These are phyloP conservation scores for Clonostachys rosea DNA, from an alignment of 2,329 filamentous ascomycete species.

Conservation along the genomic window DNA sequence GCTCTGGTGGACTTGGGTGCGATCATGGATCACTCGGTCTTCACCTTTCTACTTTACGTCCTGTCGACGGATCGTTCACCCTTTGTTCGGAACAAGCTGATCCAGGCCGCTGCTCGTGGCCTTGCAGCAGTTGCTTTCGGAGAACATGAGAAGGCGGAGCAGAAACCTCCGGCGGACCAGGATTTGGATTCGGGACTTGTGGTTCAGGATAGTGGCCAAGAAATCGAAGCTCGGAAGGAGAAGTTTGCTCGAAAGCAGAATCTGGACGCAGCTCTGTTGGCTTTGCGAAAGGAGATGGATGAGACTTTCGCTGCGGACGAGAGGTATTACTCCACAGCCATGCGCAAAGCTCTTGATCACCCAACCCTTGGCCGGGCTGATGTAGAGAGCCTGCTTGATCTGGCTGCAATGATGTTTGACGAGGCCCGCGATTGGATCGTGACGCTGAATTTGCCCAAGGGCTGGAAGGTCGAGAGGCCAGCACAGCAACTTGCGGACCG, in stretches of 20 bases:
- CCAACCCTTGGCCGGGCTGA: conserved; percentile 30
- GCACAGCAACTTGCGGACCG: conserved; percentile 25
- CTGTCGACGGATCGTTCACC: conserved; percentile 61
- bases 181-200: conserved; percentile 30
- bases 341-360: conserved; percentile 36
- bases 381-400: conserved; percentile 32
- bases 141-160: conserved; percentile 27
- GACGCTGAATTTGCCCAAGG: conserved; percentile 32
- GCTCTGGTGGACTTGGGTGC: conserved; percentile 59
- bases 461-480: conserved; percentile 30
- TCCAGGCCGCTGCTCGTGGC: conserved; percentile 53
- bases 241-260: conserved; percentile 64
- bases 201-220: conserved; percentile 33
- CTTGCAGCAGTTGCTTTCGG: conserved; percentile 62
- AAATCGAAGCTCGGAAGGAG: conserved; percentile 55
- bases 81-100: conserved; percentile 55
- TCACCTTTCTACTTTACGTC: conserved; percentile 51
- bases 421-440: conserved; percentile 34
- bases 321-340: conserved; percentile 30
- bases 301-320: conserved; percentile 31
- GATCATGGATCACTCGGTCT: conserved; percentile 48
- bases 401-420: conserved; percentile 42
- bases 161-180: neutral
- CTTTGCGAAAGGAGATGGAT: conserved; percentile 36
- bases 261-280: conserved; percentile 46